These are phyloP conservation scores for Ilex paraguariensis DNA, from an alignment of 305 asterid genomes.

Conservation along the genomic window DNA sequence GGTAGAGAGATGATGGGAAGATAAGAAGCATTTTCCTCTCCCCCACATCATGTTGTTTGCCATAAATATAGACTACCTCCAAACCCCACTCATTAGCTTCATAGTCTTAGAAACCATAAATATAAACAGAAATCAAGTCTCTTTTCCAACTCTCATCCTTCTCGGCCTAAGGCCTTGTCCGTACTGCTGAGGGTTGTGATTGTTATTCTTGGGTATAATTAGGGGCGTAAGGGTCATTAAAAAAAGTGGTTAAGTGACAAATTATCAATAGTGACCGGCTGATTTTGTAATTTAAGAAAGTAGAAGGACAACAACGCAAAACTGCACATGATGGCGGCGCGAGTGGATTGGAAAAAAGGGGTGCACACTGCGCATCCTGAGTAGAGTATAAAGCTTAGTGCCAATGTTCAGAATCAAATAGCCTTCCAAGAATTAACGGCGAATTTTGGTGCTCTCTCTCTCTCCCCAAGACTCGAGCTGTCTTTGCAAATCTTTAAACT, in stretches of 20 bases:
- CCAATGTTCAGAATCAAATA: constrained; percentile 11
- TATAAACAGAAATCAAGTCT: neutral
- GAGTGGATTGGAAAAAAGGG: constrained; percentile 8
- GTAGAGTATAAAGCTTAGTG: constrained; percentile 11
- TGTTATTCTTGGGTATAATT: neutral
- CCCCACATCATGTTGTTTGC: constrained; percentile 74
- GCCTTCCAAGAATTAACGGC: neutral
- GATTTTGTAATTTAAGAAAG: neutral
- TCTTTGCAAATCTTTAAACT: constrained; percentile 2
- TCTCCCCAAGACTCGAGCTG: constrained; percentile 7
- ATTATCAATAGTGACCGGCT: neutral
- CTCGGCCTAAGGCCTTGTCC: neutral
- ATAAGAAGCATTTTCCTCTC: constrained; percentile 72
- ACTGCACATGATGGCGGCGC: neutral
- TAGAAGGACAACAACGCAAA: neutral
- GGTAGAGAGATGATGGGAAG: constrained; percentile 51
- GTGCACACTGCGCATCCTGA: constrained; percentile 25
- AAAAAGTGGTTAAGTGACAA: neutral
- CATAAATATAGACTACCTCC: constrained; percentile 54
- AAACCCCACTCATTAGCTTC: constrained; percentile 5
- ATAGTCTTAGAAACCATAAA: neutral
- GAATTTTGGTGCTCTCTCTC: constrained; percentile 7
- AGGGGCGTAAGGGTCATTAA: neutral
- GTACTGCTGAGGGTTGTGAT: neutral
- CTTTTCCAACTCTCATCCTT: neutral